Evolutionary conservation across 129 eudicot genomes (phyloP).

Genomic region (Ambrosia artemisiifolia): DNA sequence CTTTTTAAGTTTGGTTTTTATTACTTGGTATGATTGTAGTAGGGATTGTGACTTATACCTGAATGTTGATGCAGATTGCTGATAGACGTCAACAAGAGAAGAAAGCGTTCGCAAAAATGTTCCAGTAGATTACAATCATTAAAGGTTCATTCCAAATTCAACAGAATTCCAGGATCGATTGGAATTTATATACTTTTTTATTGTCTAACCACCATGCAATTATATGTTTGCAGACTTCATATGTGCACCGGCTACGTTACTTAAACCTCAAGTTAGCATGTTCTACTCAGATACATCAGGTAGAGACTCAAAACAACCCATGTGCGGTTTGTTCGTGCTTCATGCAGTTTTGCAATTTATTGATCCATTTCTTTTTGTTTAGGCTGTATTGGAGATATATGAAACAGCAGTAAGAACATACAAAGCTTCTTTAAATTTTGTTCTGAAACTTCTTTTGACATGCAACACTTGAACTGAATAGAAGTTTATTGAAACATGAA

Average conservation of each 20-base stretch:
- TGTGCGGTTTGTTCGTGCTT: neutral
- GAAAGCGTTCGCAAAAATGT: constrained; percentile 73
- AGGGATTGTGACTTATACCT: neutral
- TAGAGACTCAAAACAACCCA: constrained; percentile 13
- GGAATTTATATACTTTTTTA: no score
- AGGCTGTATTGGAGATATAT: constrained; percentile 26
- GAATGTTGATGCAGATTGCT: constrained; percentile 60
- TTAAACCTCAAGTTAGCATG: constrained; percentile 22
- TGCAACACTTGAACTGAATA: neutral
- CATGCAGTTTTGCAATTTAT: neutral
- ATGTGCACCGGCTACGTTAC: constrained; percentile 7
- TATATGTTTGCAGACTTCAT: neutral
- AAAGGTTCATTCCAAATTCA: constrained; percentile 15
- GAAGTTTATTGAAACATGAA: constrained; percentile 16
- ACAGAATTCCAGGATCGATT: neutral
- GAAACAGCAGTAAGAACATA: constrained; percentile 22
- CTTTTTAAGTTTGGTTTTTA: neutral
- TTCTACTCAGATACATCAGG: constrained; percentile 34
- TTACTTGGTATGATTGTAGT: neutral
- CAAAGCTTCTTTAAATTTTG: constrained; percentile 30
- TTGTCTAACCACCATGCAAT: neutral
- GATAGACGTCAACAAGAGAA: constrained; percentile 75
- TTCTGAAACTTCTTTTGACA: constrained; percentile 20
- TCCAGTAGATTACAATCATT: constrained; percentile 39
- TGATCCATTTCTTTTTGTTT: neutral